Evolutionary conservation across 2,329 filamentous ascomycete genomes (phyloP).

Genomic region (Orbilia oligospora): DNA sequence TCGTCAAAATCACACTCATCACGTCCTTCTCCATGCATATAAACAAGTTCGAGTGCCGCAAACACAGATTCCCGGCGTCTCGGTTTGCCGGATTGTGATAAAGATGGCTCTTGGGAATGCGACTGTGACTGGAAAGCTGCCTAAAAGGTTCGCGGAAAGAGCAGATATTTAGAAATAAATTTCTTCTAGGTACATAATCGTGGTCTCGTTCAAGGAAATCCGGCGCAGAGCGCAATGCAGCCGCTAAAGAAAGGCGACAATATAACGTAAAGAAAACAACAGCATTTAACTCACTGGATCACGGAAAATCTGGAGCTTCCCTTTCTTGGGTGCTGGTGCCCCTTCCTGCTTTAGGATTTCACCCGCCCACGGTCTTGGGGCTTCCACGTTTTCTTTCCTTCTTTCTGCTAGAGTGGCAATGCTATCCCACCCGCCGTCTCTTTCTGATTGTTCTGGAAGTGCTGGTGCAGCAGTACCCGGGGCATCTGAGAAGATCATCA

Average conservation of each 20-base stretch:
- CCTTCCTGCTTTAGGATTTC: conserved; percentile 81
- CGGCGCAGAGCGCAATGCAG: conserved; percentile 6
- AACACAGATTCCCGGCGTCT: conserved; percentile 73
- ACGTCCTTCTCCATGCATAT: conserved; percentile 38
- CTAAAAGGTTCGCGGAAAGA: conserved; percentile 65
- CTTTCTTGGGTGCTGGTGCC: conserved; percentile 81
- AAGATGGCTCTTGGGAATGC: conserved; percentile 79
- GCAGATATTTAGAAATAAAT: conserved; percentile 66
- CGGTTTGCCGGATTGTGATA: conserved; percentile 82
- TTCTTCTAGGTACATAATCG: conserved; percentile 55
- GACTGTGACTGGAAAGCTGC: conserved; percentile 65
- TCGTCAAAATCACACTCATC: conserved; percentile 79
- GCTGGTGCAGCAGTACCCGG: conserved; percentile 70
- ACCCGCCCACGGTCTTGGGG: conserved; percentile 90
- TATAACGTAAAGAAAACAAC: conserved; percentile 51
- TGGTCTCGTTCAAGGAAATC: conserved; percentile 63
- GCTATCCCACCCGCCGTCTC: conserved; percentile 86
- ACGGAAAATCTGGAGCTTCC: conserved; percentile 83
- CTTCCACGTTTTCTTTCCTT: conserved; percentile 92
- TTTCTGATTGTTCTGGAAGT: conserved; percentile 71
- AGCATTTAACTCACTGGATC: conserved; percentile 83
- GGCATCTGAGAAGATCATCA: conserved; percentile 90
- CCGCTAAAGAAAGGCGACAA: not conserved
- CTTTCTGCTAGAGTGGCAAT: conserved; percentile 88
- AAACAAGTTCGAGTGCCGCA: conserved; percentile 40